Base-by-base conservation (phyloP, 345 rosid species). In the Sonneratia caseolaris region DNA sequence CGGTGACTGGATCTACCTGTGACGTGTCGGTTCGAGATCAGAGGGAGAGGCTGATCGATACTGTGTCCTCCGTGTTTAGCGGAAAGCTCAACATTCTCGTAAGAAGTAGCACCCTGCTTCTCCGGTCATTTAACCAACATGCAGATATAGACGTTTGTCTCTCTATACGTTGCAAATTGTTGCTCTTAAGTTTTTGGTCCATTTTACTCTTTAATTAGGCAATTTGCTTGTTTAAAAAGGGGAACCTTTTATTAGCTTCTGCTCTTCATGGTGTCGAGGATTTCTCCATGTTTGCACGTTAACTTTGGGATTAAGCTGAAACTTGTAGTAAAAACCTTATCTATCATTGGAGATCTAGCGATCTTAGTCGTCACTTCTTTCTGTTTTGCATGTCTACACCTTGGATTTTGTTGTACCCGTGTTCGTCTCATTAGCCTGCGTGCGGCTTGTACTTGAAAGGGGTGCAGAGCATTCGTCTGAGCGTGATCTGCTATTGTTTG, bases 21-120 rank as follows among this genome's bases (percentile, higher is more conserved):
- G 88, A 92, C 81, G 89, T 78, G 0, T 80, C 86, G 1, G 56
- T 53, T 69, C 16, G 74, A 45, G 77, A 61, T 64, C 82, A 86
- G 67, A 79, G 91, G 67, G 79, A 76, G 81, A 71, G 77, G 68
- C 76, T 89, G 67, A 75, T 89, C 3, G 78, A 79, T 56, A 80
- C 72, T 3, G 91, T 86, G 68, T 76, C 75, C 69, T 78, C 84
- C 22, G 14, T 72, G 76, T 87, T 86, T 72, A 71, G 70, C 70
- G 90, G 90, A 73, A 78, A 75, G 69, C 89, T 89, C 71, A 78
- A 89, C 76, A 87, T 87, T 66, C 84, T 89, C 18, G 95, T 86
- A 74, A 84, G 84, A 10, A 47, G 51, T 47, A 47, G 51, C 67
- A 56, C 38, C 57, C 55, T 45, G 47, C 49, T 64, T 21, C 66